A percentile compares a stretch with the other conserved stretches of the same genome.
Conservation (phyloP, 1,139 yeast species). For the Pichia sp. region DNA sequence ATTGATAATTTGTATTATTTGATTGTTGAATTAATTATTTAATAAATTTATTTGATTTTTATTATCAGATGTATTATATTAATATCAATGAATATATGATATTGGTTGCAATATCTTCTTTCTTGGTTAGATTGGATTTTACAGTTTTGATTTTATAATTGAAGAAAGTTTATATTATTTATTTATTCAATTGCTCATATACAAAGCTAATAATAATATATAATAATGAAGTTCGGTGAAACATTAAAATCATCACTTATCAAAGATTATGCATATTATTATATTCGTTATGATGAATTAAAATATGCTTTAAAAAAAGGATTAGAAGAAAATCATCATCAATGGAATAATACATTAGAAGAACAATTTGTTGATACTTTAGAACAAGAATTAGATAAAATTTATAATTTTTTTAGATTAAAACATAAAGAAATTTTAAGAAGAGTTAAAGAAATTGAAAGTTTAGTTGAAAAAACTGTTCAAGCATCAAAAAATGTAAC, state of each 20-base stretch:
- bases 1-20: no score
- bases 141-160: no score
- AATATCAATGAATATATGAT: no score
- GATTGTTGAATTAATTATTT: no score
- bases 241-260: conserved; percentile 66
- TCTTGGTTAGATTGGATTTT: no score
- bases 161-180: no score
- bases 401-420: conserved; percentile 81
- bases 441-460: conserved; percentile 75
- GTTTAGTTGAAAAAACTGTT: conserved; percentile 29
- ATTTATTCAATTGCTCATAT: background rate
- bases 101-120: no score
- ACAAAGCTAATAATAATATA: background rate
- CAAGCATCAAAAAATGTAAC: conserved; percentile 26
- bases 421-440: conserved; percentile 79
- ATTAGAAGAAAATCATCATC: conserved; percentile 33
- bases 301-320: conserved; percentile 72
- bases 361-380: conserved; percentile 69
- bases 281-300: conserved; percentile 83
- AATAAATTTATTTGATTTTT: no score
- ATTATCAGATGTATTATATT: no score
- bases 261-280: conserved; percentile 82
- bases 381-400: conserved; percentile 83
- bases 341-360: conserved; percentile 73
- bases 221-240: conserved; percentile 66